Percentiles rank a stretch among this genome's conserved stretches.
Conservation (phyloP, 31 red algal species). For the Porphyra umbilicalis region DNA sequence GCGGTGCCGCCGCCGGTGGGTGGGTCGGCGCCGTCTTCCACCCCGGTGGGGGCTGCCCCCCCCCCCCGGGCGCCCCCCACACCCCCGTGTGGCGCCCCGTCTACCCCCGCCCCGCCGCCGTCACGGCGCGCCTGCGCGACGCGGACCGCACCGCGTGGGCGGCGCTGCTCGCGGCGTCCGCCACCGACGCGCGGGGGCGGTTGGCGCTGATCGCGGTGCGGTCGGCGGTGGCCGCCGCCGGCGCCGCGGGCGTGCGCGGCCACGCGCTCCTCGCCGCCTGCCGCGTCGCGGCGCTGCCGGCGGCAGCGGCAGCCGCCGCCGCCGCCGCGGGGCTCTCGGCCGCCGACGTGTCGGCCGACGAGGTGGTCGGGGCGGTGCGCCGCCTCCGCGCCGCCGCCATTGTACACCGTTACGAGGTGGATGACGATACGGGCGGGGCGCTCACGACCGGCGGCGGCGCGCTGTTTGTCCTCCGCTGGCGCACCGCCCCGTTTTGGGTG, state of each 20-base stretch:
- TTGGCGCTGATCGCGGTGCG: neutral
- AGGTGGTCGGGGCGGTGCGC: neutral
- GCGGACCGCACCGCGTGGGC: neutral
- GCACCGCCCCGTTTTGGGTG: neutral
- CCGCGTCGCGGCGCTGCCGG: neutral
- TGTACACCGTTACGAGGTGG: neutral
- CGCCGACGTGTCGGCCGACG: neutral
- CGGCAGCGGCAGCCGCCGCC: neutral
- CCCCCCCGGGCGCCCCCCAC: neutral
- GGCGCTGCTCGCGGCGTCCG: neutral
- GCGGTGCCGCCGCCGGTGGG: no score
- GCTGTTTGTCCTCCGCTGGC: neutral
- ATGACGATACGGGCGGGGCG: neutral
- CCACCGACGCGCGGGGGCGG: neutral
- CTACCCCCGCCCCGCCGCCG: neutral
- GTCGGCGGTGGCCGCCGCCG: neutral
- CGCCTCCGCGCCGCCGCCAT: neutral
- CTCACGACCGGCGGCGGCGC: neutral
- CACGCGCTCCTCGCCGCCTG: neutral
- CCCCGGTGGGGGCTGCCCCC: neutral
- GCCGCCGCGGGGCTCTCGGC: neutral
- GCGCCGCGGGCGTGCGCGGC: neutral
- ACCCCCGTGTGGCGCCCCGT: neutral
- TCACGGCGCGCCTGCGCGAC: neutral
- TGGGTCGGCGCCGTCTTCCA: no score